Base-by-base conservation (phyloP, 2,329 filamentous ascomycete species). In the Xylaria sp. region DNA sequence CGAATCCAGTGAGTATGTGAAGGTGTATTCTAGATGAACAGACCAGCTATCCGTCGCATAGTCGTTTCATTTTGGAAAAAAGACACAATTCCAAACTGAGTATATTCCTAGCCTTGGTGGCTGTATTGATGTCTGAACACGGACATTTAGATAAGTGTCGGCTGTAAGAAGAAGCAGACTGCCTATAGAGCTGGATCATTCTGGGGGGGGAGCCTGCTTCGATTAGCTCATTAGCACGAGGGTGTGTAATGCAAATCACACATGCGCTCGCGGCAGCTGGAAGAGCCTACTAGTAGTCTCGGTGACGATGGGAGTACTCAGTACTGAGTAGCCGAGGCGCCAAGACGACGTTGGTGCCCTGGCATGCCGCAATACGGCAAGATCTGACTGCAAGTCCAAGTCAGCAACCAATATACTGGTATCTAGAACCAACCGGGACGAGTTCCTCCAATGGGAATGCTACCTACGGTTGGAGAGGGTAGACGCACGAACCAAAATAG, bases 321-420 rank as follows among this genome's bases (percentile, higher is more conserved):
- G 28, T 28, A 28, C 28, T 28, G 28, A 28, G 28, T 46, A 28
- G 51, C 51, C 15, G 41, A 59, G 39, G 13, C 51, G 66, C 65
- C 55, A 63, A 67, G 65, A 56, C 57, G 23, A 62, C 9, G 41
- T 20, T 66, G 36, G 28, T 66, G 67, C 59, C 67, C 62, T 69
- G 58, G 46, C 64, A 63, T 58, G 59, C 46, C 23, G 41, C 33
- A 55, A 49, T 52, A 49, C 52, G 63, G 20, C 46, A 33, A 15
- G 54, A 63, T 25, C 46, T 15, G 51, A 56, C 67, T 56, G 43
- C 13, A 58, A 56, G 62, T 54, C 64, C 48, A 57, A 58, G 58
- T 58, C 54, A 64, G 61, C 61, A 62, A 62, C 57, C 62, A 54
- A 61, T 48, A 67, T 62, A 60, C 46, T 48, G 54, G 39, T 59